Base-by-base conservation (phyloP, 108 stramenopile species). In the Parietichytrium sp. region DNA sequence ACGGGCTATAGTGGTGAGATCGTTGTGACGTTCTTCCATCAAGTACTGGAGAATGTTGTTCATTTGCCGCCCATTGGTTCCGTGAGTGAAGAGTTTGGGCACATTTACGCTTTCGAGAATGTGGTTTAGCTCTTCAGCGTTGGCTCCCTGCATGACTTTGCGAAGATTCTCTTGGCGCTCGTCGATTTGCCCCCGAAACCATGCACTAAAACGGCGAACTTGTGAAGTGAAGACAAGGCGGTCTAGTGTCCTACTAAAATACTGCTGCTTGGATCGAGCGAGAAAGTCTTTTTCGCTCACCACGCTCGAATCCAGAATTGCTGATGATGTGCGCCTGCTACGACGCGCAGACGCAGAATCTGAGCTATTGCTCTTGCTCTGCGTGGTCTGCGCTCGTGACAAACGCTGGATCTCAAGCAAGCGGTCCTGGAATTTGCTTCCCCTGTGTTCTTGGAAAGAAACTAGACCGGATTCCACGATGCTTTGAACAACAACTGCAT, bases 81-180 rank as follows among this genome's bases (percentile, higher is more conserved):
- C 81, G 85, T 90, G 55, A 85, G 38, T 52, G 54, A 90, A 81
- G 26, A 90, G 52, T 1, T 83, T 81, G 8, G 86, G 85, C 25
- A 89, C 52, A 23, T 85, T 82, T 50, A 88, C 55, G 52, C 52
- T 81, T 18, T 87, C 80, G 31, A 89, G 45, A 47, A 89, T 79
- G 78, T 85, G 86, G 54, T 90, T 90, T 23, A 90, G 87, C 50
- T 88, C 87, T 8, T 87, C 81, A 31, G 85, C 55, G 20, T 84
- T 80, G 42, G 87, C 86, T 3, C 85, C 86, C 29, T 54, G 49
- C 25, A 89, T 33, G 29, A 87, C 61, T 26, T 49, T 61, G 3
- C 85, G 83, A 51, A 89, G 88, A 48, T n/a, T 72, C 20, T 16
- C 20, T 2, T 72, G 61, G 20, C 61, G 10, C 6, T 72, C 61